Percentiles rank a stretch among this genome's conserved stretches.
phyloP scores from a whole-genome alignment of 2,329 filamentous ascomycete genomes.

The Talaromyces amestolkiae region DNA sequence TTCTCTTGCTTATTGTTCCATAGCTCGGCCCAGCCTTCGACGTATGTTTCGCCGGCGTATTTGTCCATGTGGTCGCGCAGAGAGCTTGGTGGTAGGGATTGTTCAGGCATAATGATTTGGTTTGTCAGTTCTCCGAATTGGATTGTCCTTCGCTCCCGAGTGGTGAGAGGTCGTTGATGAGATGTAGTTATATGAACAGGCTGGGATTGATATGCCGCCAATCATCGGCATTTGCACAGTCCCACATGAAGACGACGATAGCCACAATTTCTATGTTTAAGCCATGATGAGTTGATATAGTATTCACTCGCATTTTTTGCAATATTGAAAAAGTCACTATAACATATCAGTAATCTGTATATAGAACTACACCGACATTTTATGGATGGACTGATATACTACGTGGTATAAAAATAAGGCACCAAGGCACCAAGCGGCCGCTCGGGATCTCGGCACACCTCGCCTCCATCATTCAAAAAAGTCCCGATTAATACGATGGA shows the following conservation, averaged over 20 bases:
- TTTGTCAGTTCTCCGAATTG: neutral
- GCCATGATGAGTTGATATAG: neutral
- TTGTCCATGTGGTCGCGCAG: conserved; percentile 45
- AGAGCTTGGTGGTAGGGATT: conserved; percentile 6
- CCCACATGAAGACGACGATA: neutral
- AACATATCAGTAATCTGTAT: neutral
- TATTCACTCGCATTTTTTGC: neutral
- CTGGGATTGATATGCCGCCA: neutral
- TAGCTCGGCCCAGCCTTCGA: conserved; percentile 54
- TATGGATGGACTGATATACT: neutral
- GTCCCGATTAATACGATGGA: neutral
- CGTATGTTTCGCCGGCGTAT: conserved; percentile 41
- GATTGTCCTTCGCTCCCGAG: neutral
- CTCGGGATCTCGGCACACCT: conserved; percentile 9
- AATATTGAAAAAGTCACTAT: neutral
- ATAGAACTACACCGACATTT: neutral
- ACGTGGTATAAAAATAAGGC: neutral
- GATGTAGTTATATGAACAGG: neutral
- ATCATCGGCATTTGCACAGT: conserved; percentile 1
- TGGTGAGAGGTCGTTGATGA: neutral
- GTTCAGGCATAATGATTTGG: conserved; percentile 1
- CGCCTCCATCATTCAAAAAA: neutral
- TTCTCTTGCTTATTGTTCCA: conserved; percentile 50
- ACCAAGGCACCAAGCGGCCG: neutral
- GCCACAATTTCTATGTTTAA: neutral